Evolutionary conservation across 768 basidiomycete genomes (phyloP), one percentile per base, ranked within the genome.

Genomic region (Guyanaporus albipodus): DNA sequence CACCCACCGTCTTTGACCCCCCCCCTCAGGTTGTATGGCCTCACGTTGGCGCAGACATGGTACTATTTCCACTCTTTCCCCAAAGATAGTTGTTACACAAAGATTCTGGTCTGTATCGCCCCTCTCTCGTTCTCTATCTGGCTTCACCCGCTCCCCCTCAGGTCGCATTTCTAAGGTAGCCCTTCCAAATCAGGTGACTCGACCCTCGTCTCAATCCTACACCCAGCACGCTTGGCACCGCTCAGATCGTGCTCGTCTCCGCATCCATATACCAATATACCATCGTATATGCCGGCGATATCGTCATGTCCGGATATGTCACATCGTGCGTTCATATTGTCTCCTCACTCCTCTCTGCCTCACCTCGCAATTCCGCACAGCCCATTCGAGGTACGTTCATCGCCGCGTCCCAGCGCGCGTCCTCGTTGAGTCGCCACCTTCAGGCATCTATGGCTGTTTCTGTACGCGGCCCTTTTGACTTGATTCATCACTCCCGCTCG

Each of bases 391-490:
- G 61, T 62, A 4, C 28, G 59, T 52, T 26, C 36, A 24, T 19
- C n/a, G n/a, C n/a, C n/a, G n/a, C n/a, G 7, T 17, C 4, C 1
- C 4, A 15, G 0, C 15, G 1, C 21, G 17, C 40, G 23, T 21
- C 19, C 23, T 28, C 28, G 32, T 28, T 32, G 42, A 22, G 29
- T 7, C 2, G 7, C 8, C 6, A 14, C n/a, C 14, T 37, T 23
- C 11, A 71, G 70, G 67, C 60, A 3, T 67, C 68, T 2, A 69
- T 69, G 67, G 69, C 47, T 8, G 42, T 70, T 31, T 68, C 67
- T 26, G 67, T 66, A 36, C 19, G 60, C 38, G n/a, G n/a, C n/a
- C n/a, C n/a, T n/a, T n/a, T n/a, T n/a, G n/a, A 6, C 10, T 22
- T 18, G 10, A 4, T 14, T 44, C 15, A 19, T 23, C 15, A 10